These are phyloP conservation scores for Gautieria morchelliformis DNA, from an alignment of 768 basidiomycete genomes.

Conservation along the genomic window DNA sequence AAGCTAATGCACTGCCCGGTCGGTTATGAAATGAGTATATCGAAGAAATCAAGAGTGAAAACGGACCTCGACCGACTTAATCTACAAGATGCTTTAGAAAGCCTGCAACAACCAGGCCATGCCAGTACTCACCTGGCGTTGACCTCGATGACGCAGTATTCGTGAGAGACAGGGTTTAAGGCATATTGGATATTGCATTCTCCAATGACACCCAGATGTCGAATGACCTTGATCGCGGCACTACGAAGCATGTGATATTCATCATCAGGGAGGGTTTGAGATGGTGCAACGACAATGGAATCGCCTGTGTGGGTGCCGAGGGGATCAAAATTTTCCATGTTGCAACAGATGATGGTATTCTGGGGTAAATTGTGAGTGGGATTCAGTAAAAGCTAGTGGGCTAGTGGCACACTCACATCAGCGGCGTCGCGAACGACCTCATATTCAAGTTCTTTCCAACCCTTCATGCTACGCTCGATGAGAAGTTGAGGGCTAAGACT, in stretches of 20 bases:
- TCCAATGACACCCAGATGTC: constrained; percentile 85
- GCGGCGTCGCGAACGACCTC: constrained; percentile 98
- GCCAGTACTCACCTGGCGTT: constrained; percentile 64
- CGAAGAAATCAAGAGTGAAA: neutral
- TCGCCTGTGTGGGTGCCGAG: constrained; percentile 98
- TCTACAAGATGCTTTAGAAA: constrained; percentile 22
- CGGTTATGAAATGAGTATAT: constrained; percentile 5
- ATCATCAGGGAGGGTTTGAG: constrained; percentile 93
- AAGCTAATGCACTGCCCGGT: constrained; percentile 72
- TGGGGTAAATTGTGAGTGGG: constrained; percentile 18
- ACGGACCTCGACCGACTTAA: constrained; percentile 71
- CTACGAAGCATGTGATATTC: constrained; percentile 99
- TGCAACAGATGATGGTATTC: constrained; percentile 99
- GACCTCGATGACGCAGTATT: constrained; percentile 98
- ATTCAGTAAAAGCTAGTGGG: neutral
- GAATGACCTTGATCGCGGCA: constrained; percentile 90
- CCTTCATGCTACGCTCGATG: constrained; percentile 97
- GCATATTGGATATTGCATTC: constrained; percentile 99
- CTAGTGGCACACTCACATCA: constrained; percentile 50
- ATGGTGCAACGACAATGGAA: constrained; percentile 98
- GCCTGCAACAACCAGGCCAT: constrained; percentile 4
- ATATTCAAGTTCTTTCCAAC: constrained; percentile 99
- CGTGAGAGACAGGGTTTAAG: constrained; percentile 81
- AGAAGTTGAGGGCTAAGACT: constrained; percentile 90
- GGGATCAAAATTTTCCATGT: constrained; percentile 99